Conservation (phyloP, 306 rosid genomes). For the Trifolium fragiferum region DNA sequence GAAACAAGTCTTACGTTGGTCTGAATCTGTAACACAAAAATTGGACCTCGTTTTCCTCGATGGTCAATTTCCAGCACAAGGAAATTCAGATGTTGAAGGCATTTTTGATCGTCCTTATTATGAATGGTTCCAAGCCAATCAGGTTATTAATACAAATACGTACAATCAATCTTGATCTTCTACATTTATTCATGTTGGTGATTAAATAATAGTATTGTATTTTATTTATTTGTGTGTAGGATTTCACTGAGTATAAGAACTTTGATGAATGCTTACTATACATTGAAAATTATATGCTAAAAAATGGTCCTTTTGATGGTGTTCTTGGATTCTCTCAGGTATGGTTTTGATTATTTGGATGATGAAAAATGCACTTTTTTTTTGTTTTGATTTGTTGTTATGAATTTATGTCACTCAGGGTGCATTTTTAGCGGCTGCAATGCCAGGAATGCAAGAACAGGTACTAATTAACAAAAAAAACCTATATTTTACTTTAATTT, state of each 20-base stretch:
- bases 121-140: slow-evolving; percentile 63
- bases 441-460: slow-evolving; percentile 61
- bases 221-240: slow-evolving; percentile 29
- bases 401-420: slow-evolving; percentile 43
- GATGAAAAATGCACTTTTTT: neutral
- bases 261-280: slow-evolving; percentile 54
- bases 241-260: slow-evolving; percentile 41
- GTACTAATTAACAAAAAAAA: slow-evolving; percentile 31
- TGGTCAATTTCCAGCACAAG: slow-evolving; percentile 50
- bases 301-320: slow-evolving; percentile 68
- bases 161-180: neutral
- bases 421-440: slow-evolving; percentile 51
- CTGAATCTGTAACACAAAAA: slow-evolving; percentile 41
- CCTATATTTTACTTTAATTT: neutral
- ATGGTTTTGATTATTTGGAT: neutral
- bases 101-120: slow-evolving; percentile 58
- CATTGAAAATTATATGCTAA: slow-evolving; percentile 58
- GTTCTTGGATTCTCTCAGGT: slow-evolving; percentile 61
- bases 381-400: neutral
- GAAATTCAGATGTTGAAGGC: slow-evolving; percentile 50
- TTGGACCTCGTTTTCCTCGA: slow-evolving; percentile 58
- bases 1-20: slow-evolving; percentile 44
- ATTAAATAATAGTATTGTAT: neutral
- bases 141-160: slow-evolving; percentile 49
- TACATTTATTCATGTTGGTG: neutral